Base-by-base conservation (phyloP, 2,329 filamentous ascomycete species). In the Colletotrichum australisinense region DNA sequence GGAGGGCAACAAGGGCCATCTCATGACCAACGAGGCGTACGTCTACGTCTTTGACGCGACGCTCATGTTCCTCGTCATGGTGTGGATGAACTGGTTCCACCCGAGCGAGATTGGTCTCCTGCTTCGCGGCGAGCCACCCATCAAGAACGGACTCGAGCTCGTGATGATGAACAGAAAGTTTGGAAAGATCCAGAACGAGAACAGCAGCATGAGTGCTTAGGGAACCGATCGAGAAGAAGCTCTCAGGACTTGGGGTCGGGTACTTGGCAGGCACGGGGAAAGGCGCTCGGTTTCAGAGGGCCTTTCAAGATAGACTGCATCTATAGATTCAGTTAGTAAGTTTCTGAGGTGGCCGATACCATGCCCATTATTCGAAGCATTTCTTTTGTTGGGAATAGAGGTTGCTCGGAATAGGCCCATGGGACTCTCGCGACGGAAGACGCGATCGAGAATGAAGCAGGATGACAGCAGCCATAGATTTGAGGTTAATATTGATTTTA, bases 1-100 rank as follows among this genome's bases (percentile, higher is more conserved):
- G 0, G 80, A 85, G 72, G 86, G 86, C 1, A 80, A 83, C 8
- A 77, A 68, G 0, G 85, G 85, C 0, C 84, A 82, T 9, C 75
- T 86, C 0, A 80, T 86, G 56, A 80, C 78, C 1, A 81, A 85
- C 46, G 85, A 87, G 74, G 75, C 78, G 1, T 84, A 81, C 46
- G 76, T 86, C 0, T 87, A 86, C 63, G 67, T 86, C n/a, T 86
- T 87, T 49, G 85, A 87, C 69, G 80, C 83, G 0, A 65, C 79
- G 2, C 78, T 83, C 3, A 87, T 87, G 84, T 79, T 77, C 5
- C 8, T 80, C 5, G 84, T 86, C 3, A 82, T 88, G 78, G 72
- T 79, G 7, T 74, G 72, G 72, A 74, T 74, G 68, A 72, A 72
- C 62, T 74, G 72, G 72, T 74, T 74, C 68, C 72, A 74, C 52